Conservation (phyloP, 805 yeast species). For the Pichia scutulata region DNA sequence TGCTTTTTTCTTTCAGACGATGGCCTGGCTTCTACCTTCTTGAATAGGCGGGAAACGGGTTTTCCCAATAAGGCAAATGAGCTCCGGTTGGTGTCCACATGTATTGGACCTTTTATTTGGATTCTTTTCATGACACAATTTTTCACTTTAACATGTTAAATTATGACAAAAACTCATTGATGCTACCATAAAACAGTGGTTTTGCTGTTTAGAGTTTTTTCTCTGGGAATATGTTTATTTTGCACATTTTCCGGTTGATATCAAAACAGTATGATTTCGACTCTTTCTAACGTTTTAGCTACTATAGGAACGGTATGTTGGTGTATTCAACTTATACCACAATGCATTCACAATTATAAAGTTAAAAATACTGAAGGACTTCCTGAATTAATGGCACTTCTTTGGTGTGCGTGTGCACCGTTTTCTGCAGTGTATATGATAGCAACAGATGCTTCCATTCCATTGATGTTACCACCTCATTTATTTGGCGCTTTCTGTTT, state of each 20-base stretch:
- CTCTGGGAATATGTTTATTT: no score
- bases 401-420: constrained; percentile 65
- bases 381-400: constrained; percentile 79
- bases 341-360: constrained; percentile 60
- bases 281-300: constrained; percentile 69
- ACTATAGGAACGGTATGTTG: constrained; percentile 87
- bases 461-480: constrained; percentile 47
- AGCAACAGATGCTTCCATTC: constrained; percentile 41
- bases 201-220: no score
- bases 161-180: no score
- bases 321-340: constrained; percentile 86
- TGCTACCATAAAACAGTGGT: no score
- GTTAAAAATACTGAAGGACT: constrained; percentile 78
- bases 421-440: constrained; percentile 47
- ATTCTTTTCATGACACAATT: background rate
- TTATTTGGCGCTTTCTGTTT: constrained; percentile 44
- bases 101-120: no score
- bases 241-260: background rate
- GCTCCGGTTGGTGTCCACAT: no score
- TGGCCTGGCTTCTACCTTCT: no score
- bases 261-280: constrained; percentile 17
- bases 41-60: background rate
- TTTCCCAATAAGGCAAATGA: background rate
- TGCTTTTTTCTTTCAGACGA: no score
- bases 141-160: background rate